Percentiles rank a stretch among this genome's conserved stretches.
Conservation (phyloP, 1,284 basidiomycete species). For the Ganoderma lucidum region DNA sequence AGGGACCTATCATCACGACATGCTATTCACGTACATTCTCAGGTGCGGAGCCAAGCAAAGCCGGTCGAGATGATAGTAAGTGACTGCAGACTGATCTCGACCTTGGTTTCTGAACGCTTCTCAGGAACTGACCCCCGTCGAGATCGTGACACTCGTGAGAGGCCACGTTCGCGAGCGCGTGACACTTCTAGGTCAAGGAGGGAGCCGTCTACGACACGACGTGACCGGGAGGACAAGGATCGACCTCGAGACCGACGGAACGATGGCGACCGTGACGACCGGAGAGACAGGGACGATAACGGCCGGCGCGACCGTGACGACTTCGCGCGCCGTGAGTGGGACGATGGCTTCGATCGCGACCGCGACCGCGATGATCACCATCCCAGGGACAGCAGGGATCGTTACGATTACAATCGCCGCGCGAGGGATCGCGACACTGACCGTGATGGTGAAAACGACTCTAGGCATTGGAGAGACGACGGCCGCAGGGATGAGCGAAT, state of each 20-base stretch:
- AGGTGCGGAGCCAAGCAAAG: slow-evolving; percentile 60
- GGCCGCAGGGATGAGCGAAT: slow-evolving; percentile 80
- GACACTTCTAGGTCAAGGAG: slow-evolving; percentile 66
- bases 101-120: slow-evolving; percentile 3
- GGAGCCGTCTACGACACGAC: slow-evolving; percentile 60
- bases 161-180: slow-evolving; percentile 65
- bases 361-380: slow-evolving; percentile 45
- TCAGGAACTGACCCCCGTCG: slow-evolving; percentile 59
- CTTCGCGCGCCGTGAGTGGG: slow-evolving; percentile 34
- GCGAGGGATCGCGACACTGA: slow-evolving; percentile 43
- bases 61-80: slow-evolving; percentile 69
- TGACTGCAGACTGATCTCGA: slow-evolving; percentile 13
- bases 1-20: neutral
- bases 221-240: slow-evolving; percentile 51
- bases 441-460: slow-evolving; percentile 64
- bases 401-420: slow-evolving; percentile 46
- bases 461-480: slow-evolving; percentile 78
- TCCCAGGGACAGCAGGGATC: slow-evolving; percentile 48
- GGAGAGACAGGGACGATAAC: slow-evolving; percentile 40
- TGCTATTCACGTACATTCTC: slow-evolving; percentile 3
- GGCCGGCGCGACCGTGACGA: slow-evolving; percentile 47
- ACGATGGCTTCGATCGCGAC: slow-evolving; percentile 39
- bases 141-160: slow-evolving; percentile 67
- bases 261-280: slow-evolving; percentile 42
- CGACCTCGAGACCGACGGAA: slow-evolving; percentile 48